phyloP scores from a whole-genome alignment of 2,329 filamentous ascomycete species.

The Chalaropsis ovoidea region DNA sequence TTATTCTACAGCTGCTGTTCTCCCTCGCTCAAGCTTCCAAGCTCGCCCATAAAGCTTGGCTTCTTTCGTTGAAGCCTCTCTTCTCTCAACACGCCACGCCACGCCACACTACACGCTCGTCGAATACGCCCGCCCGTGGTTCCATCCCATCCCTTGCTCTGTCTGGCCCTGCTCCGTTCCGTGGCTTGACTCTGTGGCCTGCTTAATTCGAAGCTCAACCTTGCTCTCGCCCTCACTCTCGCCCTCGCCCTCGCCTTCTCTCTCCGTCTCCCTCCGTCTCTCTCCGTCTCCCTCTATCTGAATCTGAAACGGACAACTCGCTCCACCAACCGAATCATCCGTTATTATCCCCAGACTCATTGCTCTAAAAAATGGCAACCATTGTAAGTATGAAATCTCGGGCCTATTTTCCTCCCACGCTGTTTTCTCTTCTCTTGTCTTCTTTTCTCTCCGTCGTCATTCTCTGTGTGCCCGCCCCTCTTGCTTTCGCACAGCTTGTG shows the following conservation, averaged over 20 bases:
- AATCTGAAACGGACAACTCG: neutral
- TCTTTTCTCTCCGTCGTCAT: neutral
- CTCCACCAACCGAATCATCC: neutral
- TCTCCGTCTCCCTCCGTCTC: no score
- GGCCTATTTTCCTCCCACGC: neutral
- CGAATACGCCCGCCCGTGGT: neutral
- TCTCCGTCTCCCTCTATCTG: neutral
- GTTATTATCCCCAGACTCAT: neutral
- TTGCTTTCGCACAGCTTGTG: neutral
- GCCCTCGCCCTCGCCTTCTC: no score
- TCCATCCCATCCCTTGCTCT: neutral
- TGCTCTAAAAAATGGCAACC: neutral
- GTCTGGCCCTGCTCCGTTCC: no score
- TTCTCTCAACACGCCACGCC: no score
- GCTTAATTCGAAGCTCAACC: neutral
- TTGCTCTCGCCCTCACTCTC: no score
- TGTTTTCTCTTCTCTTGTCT: neutral
- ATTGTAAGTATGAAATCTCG: constrained; percentile 5
- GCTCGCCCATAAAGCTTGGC: neutral
- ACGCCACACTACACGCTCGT: no score
- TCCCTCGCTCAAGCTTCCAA: neutral
- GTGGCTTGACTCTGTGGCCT: neutral
- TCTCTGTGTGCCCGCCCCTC: neutral
- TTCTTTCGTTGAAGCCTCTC: neutral
- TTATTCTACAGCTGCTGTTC: neutral